phyloP scores from a whole-genome alignment of 129 eudicot species.

The Artemisia argyi region DNA sequence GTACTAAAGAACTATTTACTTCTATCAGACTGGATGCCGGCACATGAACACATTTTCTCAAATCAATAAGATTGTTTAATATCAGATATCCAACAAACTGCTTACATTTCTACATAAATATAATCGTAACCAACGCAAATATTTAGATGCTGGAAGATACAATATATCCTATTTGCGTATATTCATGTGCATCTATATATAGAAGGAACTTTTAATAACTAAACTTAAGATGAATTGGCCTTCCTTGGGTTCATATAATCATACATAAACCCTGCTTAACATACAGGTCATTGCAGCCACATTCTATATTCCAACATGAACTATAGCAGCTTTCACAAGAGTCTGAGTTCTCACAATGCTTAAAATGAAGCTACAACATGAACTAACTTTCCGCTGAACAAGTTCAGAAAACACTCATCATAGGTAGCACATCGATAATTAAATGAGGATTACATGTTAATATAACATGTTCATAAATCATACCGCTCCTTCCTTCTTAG shows the following conservation, averaged over 20 bases:
- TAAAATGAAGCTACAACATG: neutral
- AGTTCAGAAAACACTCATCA: neutral
- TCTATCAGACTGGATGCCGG: too few species aligned
- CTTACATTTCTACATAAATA: too few species aligned
- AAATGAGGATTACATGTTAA: neutral
- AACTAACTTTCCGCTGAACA: neutral
- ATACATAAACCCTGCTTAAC: neutral
- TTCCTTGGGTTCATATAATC: neutral
- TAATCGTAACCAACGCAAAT: too few species aligned
- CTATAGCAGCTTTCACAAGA: neutral
- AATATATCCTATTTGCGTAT: too few species aligned
- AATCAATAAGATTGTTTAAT: too few species aligned
- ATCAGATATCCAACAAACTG: too few species aligned
- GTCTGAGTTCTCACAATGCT: too few species aligned
- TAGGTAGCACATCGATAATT: neutral
- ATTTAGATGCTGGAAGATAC: too few species aligned
- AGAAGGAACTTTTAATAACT: too few species aligned
- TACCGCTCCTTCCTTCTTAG: constrained; percentile 38
- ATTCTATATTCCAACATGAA: neutral
- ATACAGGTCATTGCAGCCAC: neutral
- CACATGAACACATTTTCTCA: too few species aligned
- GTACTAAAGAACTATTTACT: too few species aligned
- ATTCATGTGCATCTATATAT: too few species aligned
- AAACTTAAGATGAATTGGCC: neutral
- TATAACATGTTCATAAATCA: neutral